Evolutionary conservation across 2,329 filamentous ascomycete species (phyloP).

Genomic region (Lachnellula willkommii): DNA sequence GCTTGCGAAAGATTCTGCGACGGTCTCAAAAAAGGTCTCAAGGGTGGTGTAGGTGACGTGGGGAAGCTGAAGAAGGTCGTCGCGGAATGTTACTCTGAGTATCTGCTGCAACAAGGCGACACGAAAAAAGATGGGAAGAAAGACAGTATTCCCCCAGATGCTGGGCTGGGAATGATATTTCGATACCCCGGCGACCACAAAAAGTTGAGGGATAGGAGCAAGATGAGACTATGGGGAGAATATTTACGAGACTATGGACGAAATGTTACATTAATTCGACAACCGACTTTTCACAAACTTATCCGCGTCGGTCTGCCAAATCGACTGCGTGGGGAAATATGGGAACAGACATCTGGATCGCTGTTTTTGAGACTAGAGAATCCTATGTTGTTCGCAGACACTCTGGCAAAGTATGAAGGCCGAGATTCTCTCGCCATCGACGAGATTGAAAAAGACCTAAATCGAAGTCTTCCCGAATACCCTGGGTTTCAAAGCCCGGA

Average conservation of each 20-base stretch:
- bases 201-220: conserved; percentile 89
- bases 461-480: conserved; percentile 93
- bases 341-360: conserved; percentile 91
- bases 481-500: conserved; percentile 95
- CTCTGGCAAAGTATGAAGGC: conserved; percentile 74
- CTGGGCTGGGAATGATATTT: conserved; percentile 86
- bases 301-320: conserved; percentile 95
- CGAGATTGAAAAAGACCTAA: conserved; percentile 97
- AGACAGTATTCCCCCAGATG: conserved; percentile 62
- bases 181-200: conserved; percentile 91
- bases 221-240: conserved; percentile 96
- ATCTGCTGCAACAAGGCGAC: conserved; percentile 61
- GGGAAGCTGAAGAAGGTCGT: conserved; percentile 77
- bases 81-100: conserved; percentile 85
- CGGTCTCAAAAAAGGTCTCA: conserved; percentile 82
- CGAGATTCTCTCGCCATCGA: conserved; percentile 92
- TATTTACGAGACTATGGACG: conserved; percentile 93
- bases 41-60: conserved; percentile 82
- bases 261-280: conserved; percentile 84
- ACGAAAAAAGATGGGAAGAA: conserved; percentile 52
- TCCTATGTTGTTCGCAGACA: conserved; percentile 78
- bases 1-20: conserved; percentile 96
- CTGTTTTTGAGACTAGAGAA: conserved; percentile 83
- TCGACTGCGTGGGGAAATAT: conserved; percentile 84
- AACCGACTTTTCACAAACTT: conserved; percentile 96